phyloP scores from a whole-genome alignment of 306 rosid genomes.

The Senna tora region DNA sequence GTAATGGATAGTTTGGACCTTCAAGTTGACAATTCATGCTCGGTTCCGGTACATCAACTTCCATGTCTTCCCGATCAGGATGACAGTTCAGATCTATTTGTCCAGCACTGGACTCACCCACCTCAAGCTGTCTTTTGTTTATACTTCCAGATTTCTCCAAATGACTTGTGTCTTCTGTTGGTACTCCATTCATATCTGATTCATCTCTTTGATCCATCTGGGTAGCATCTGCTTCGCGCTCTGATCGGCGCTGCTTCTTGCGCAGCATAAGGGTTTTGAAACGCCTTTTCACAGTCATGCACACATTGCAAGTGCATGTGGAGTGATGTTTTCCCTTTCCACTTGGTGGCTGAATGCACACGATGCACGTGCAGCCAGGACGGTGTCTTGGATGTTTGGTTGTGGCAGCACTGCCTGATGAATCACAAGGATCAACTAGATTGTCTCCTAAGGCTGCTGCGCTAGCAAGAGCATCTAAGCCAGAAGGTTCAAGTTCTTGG shows the following conservation, averaged over 20 bases:
- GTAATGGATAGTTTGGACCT: slow-evolving; percentile 37
- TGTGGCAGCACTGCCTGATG: slow-evolving; percentile 71
- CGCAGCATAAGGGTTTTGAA: slow-evolving; percentile 90
- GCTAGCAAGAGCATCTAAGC: slow-evolving; percentile 91
- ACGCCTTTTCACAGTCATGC: slow-evolving; percentile 92
- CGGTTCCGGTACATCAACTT: slow-evolving; percentile 50
- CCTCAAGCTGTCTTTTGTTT: slow-evolving; percentile 47
- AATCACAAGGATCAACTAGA: slow-evolving; percentile 54
- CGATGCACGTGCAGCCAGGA: slow-evolving; percentile 93
- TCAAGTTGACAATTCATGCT: slow-evolving; percentile 51
- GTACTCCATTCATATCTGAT: slow-evolving; percentile 45
- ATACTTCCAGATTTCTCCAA: slow-evolving; percentile 46
- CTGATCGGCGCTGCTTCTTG: slow-evolving; percentile 82
- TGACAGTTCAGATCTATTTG: slow-evolving; percentile 79
- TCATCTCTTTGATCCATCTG: slow-evolving; percentile 49
- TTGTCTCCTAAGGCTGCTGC: slow-evolving; percentile 86
- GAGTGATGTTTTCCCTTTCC: slow-evolving; percentile 93
- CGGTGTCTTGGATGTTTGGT: slow-evolving; percentile 95
- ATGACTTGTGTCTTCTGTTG: slow-evolving; percentile 41
- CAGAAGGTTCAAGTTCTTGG: slow-evolving; percentile 67
- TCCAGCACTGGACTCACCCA: slow-evolving; percentile 55
- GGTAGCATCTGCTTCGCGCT: slow-evolving; percentile 55
- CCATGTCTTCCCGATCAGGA: slow-evolving; percentile 69
- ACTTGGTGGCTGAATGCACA: slow-evolving; percentile 96
- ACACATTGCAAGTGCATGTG: slow-evolving; percentile 88